phyloP scores from a whole-genome alignment of 495 filamentous ascomycete species.

The Penicillium odoratum region DNA sequence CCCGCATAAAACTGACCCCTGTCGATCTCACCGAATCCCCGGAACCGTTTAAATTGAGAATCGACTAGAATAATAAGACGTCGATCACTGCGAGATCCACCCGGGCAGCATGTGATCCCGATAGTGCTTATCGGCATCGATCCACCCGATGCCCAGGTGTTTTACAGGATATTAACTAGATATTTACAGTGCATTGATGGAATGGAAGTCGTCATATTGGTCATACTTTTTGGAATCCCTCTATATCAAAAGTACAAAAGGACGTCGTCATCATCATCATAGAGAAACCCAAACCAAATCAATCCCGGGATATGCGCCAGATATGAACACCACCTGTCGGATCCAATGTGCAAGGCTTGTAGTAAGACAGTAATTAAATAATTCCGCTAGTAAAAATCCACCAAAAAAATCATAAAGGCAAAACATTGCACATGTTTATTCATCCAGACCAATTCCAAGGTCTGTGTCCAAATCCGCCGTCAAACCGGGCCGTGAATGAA shows the following conservation, averaged over 20 bases:
- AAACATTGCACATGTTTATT: slow-evolving; percentile 13
- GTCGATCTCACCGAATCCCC: too few species aligned
- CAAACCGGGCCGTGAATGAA: slow-evolving; percentile 19
- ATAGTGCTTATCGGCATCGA: background rate
- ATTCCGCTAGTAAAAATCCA: slow-evolving; percentile 11
- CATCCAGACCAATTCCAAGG: slow-evolving; percentile 32
- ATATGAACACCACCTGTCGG: slow-evolving; percentile 3
- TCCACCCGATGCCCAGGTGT: background rate
- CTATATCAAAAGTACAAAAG: slow-evolving; percentile 13
- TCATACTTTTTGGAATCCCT: slow-evolving; percentile 9
- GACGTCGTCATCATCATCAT: slow-evolving; percentile 14
- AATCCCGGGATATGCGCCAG: slow-evolving; percentile 5
- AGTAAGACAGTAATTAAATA: slow-evolving; percentile 18
- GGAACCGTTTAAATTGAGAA: too few species aligned
- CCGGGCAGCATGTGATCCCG: slow-evolving; percentile 2
- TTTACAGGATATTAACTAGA: background rate
- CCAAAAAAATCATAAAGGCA: background rate
- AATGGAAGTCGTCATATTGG: slow-evolving; percentile 8
- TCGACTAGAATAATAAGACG: too few species aligned
- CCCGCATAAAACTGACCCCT: too few species aligned
- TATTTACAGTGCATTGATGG: background rate
- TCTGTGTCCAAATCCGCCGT: slow-evolving; percentile 32
- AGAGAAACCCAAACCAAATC: slow-evolving; percentile 2
- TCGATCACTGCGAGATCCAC: too few species aligned
- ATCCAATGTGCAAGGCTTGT: slow-evolving; percentile 6